These are phyloP conservation scores for Skeletonema grethae DNA, from an alignment of 108 stramenopile species.

Conservation along the genomic window DNA sequence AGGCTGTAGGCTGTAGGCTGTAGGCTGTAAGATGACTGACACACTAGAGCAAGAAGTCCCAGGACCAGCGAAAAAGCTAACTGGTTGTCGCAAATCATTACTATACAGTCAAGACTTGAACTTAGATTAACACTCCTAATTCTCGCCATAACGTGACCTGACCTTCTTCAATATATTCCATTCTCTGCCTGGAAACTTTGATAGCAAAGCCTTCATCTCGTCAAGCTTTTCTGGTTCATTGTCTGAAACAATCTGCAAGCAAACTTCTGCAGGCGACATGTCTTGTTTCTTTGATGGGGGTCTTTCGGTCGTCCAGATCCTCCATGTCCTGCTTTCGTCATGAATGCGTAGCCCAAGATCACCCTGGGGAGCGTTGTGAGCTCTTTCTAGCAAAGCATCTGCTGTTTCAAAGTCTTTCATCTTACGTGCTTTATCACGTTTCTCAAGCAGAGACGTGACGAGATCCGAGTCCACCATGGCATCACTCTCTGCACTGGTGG, in stretches of 20 bases:
- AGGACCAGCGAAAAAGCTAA: too few species aligned
- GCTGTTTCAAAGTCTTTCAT: constrained; percentile 82
- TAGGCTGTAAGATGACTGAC: too few species aligned
- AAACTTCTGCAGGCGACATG: constrained; percentile 55
- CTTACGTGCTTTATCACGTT: constrained; percentile 76
- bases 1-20: too few species aligned
- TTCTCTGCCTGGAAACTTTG: constrained; percentile 76
- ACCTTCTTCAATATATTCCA: constrained; percentile 72
- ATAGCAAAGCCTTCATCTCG: constrained; percentile 63
- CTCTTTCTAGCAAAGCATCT: constrained; percentile 73
- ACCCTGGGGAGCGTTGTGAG: constrained; percentile 63
- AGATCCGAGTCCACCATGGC: constrained; percentile 72
- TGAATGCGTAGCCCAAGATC: constrained; percentile 74
- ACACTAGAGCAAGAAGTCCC: too few species aligned
- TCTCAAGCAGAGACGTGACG: constrained; percentile 63
- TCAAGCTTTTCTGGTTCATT: constrained; percentile 73
- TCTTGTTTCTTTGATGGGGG: constrained; percentile 48
- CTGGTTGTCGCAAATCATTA: too few species aligned
- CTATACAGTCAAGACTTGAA: neutral
- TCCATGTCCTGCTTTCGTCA: constrained; percentile 84
- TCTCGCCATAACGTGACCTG: constrained; percentile 54
- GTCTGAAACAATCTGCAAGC: constrained; percentile 59
- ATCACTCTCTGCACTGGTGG: constrained; percentile 80
- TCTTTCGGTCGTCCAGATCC: constrained; percentile 76
- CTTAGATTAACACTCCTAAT: neutral